phyloP scores from a whole-genome alignment of 2,329 filamentous ascomycete species.

The Bretziella fagacearum region DNA sequence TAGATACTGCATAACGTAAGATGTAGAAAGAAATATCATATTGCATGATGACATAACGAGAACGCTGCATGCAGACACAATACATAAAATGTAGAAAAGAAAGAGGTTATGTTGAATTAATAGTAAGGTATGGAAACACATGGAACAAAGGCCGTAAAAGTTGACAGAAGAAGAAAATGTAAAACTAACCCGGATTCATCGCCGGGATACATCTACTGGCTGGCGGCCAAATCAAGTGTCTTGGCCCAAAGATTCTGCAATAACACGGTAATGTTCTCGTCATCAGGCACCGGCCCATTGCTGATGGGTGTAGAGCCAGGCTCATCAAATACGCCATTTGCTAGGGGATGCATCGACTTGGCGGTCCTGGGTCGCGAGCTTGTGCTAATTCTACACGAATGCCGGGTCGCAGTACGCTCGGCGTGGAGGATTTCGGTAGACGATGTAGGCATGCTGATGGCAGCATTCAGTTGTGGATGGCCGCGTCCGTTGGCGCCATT shows the following conservation, averaged over 20 bases:
- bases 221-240: conserved; percentile 39
- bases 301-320: not conserved
- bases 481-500: not conserved
- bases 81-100: too few relatives aligned
- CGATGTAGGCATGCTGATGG: not conserved
- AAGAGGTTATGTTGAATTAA: too few relatives aligned
- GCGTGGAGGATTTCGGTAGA: not conserved
- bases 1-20: too few relatives aligned
- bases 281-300: conserved; percentile 23
- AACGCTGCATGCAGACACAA: too few relatives aligned
- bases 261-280: conserved; percentile 33
- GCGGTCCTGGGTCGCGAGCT: conserved; percentile 25
- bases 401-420: not conserved
- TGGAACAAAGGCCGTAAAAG: too few relatives aligned
- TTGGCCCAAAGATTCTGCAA: conserved; percentile 46
- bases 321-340: conserved; percentile 13
- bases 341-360: conserved; percentile 20
- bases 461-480: not conserved
- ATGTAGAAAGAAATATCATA: too few relatives aligned
- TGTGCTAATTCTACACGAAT: conserved; percentile 7
- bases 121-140: too few relatives aligned
- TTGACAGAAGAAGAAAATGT: too few relatives aligned
- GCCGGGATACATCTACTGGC: conserved; percentile 25
- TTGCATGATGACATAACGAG: too few relatives aligned
- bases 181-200: too few relatives aligned